Evolutionary conservation across 2,329 filamentous ascomycete species (phyloP), one percentile per base, ranked within the genome.

Genomic region (Cladosporium phlei): DNA sequence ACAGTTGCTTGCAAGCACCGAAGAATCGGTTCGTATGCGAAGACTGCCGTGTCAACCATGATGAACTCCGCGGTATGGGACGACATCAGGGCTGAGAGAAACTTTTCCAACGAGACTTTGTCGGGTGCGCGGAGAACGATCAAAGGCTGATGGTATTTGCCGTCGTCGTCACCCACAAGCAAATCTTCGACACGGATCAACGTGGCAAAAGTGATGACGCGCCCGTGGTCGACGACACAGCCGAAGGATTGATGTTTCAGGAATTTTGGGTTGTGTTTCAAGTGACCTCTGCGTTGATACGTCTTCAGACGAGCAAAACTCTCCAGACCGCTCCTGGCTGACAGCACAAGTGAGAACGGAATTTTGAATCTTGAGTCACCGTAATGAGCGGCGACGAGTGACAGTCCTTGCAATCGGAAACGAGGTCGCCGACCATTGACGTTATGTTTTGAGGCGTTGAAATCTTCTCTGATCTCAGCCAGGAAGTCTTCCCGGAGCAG

Each of bases 401-500:
- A 28, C 3, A 82, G 55, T 0, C 66, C 49, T 0, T 62, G 48
- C 0, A 84, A 53, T 0, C 38, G 21, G 69, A 59, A 4, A 67
- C 47, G 1, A 4, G 66, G 55, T 47, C 49, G 59, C 28, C 70
- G 64, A 16, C 68, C 57, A 51, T 68, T 72, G 52, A 75, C 79
- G n/a, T 65, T 66, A 0, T 73, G 74, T 9, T 61, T 67, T 0
- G 75, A 69, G 4, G 72, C 65, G 21, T 79, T 72, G 0, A 83
- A 60, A 38, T 85, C 82, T 7, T 81, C 77, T 1, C 79, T 74
- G 2, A 89, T 67, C 51, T 85, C 82, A 0, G 71, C 77, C 0
- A 88, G 64, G 73, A 88, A 82, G 51, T 88, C 85, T 54, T 89
- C 83, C 2, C 85, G 69, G 0, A 87, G 67, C 0, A 88, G 71